Evolutionary conservation across 2,329 filamentous ascomycete genomes (phyloP).

Genomic region (Penicillium sp.): DNA sequence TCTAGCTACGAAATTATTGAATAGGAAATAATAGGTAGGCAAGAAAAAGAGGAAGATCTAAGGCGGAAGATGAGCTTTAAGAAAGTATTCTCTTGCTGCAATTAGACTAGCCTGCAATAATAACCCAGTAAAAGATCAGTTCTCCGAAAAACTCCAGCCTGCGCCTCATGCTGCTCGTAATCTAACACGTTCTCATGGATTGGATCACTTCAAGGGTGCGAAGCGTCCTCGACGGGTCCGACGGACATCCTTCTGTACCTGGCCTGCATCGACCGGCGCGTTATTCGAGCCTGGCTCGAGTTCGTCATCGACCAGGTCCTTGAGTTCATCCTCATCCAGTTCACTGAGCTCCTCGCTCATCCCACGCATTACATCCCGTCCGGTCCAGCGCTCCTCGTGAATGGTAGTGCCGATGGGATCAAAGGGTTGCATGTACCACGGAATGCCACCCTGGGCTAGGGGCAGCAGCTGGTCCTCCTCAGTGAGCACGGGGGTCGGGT

Average conservation of each 20-base stretch:
- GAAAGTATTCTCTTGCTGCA: neutral
- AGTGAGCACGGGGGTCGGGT: constrained; percentile 48
- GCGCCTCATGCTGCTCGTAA: constrained; percentile 17
- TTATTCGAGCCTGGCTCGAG: constrained; percentile 21
- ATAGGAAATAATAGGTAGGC: too few relatives aligned
- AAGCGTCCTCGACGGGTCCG: constrained; percentile 23
- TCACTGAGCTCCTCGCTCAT: constrained; percentile 90
- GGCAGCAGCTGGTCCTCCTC: constrained; percentile 48
- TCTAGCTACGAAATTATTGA: too few relatives aligned
- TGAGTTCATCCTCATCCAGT: constrained; percentile 86
- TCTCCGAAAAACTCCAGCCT: constrained; percentile 19
- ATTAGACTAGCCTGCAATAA: constrained; percentile 5
- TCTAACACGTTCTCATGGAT: neutral
- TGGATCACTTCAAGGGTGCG: neutral
- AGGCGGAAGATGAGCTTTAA: neutral
- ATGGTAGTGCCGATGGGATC: constrained; percentile 79
- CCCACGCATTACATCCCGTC: constrained; percentile 67
- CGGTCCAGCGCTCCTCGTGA: constrained; percentile 72
- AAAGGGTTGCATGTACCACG: constrained; percentile 85
- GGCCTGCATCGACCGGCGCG: constrained; percentile 9
- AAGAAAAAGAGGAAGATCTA: neutral
- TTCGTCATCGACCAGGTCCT: constrained; percentile 64
- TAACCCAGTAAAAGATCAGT: constrained; percentile 2
- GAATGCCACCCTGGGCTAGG: constrained; percentile 72
- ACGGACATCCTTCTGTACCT: constrained; percentile 20